Evolutionary conservation across 2,329 filamentous ascomycete species (phyloP).

Genomic region (Furcasterigmium sp.): DNA sequence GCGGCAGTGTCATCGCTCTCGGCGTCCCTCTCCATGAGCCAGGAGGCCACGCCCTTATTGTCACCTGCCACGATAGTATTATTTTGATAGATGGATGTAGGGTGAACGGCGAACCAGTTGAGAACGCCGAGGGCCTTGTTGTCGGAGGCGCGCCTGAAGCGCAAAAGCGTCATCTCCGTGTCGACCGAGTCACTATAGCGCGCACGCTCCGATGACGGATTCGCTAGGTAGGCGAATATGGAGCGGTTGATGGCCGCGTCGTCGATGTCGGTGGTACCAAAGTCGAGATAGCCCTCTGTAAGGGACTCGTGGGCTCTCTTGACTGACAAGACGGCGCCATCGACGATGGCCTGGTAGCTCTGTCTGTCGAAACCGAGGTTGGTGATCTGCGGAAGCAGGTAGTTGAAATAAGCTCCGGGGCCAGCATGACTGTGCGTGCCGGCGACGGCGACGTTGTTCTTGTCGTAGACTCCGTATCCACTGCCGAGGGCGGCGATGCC

Average conservation of each 20-base stretch:
- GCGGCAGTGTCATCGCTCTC: constrained; percentile 47
- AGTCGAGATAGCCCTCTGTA: constrained; percentile 61
- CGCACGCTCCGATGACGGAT: constrained; percentile 70
- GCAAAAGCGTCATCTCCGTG: constrained; percentile 67
- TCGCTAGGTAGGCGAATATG: constrained; percentile 80
- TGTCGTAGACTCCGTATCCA: constrained; percentile 69
- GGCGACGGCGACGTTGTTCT: constrained; percentile 81
- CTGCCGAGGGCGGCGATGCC: constrained; percentile 63
- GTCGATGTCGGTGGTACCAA: constrained; percentile 63
- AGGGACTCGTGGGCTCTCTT: constrained; percentile 71
- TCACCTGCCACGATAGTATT: constrained; percentile 91
- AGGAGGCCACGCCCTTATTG: constrained; percentile 91
- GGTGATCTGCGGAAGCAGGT: constrained; percentile 86
- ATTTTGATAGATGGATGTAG: constrained; percentile 85
- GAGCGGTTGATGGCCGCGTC: constrained; percentile 88
- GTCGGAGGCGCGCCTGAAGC: constrained; percentile 70
- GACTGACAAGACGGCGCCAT: constrained; percentile 79
- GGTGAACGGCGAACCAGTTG: constrained; percentile 90
- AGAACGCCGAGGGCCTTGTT: constrained; percentile 73
- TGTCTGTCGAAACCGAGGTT: constrained; percentile 81
- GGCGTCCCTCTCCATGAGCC: constrained; percentile 72
- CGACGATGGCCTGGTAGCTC: constrained; percentile 84
- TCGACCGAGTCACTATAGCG: constrained; percentile 54
- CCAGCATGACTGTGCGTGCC: constrained; percentile 92
- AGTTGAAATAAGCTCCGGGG: constrained; percentile 91